Conservation (phyloP, 2,329 filamentous ascomycete species). For the Colletotrichum sublineola region DNA sequence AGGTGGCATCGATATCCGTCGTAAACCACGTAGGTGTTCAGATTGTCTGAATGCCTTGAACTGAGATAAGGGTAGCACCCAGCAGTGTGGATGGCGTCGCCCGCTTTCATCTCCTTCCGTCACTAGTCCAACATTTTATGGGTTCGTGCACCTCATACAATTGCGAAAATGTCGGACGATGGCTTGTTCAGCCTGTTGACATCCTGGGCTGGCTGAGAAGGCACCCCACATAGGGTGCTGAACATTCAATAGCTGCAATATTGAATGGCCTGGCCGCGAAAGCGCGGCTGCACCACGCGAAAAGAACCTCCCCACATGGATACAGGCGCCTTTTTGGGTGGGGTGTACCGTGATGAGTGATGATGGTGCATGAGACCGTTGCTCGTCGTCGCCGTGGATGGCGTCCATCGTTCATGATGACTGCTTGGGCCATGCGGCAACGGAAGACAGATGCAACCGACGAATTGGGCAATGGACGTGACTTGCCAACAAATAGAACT, state of each 20-base stretch:
- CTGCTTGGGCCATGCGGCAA: not conserved
- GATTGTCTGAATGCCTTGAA: not conserved
- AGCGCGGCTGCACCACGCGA: not conserved
- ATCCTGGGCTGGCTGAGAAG: constrained; percentile 24
- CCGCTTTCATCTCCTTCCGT: constrained; percentile 12
- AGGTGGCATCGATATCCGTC: not conserved
- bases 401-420: not conserved
- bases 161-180: constrained; percentile 26
- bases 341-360: not conserved
- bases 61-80: constrained; percentile 13
- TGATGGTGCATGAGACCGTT: not conserved
- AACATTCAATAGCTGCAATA: constrained; percentile 17
- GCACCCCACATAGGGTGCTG: constrained; percentile 8
- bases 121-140: constrained; percentile 26
- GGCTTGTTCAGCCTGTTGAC: constrained; percentile 13
- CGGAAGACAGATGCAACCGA: constrained; percentile 5
- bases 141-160: constrained; percentile 3
- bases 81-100: not conserved
- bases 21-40: not conserved
- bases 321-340: constrained; percentile 1
- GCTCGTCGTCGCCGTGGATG: not conserved
- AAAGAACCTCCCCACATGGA: not conserved
- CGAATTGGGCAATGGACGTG: constrained; percentile 5
- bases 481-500: not conserved
- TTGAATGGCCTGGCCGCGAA: not conserved